Evolutionary conservation across 2,329 filamentous ascomycete species (phyloP).

Genomic region (Stemphylium lycopersici): DNA sequence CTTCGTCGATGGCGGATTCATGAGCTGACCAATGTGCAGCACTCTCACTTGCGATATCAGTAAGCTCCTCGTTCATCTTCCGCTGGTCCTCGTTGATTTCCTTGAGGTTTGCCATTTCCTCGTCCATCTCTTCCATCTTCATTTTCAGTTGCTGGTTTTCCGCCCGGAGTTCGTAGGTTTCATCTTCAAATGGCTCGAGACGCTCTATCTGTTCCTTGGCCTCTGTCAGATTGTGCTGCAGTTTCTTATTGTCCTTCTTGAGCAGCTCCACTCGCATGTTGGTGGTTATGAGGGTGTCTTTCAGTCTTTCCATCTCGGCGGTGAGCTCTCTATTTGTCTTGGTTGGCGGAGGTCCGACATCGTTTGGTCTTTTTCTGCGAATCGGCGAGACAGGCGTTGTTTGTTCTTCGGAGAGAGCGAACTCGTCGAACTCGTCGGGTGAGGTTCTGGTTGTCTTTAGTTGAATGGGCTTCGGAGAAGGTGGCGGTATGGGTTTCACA

Average conservation of each 20-base stretch:
- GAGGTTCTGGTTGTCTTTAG: conserved; percentile 13
- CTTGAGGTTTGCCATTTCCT: conserved; percentile 22
- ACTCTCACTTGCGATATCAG: conserved; percentile 36
- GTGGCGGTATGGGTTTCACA: conserved; percentile 6
- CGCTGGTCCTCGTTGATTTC: conserved; percentile 24
- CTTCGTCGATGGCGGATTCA: conserved; percentile 40
- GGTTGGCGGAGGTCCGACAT: conserved; percentile 29
- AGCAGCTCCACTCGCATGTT: conserved; percentile 42
- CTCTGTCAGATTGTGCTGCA: conserved; percentile 34
- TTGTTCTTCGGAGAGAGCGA: conserved; percentile 42
- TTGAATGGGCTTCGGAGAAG: conserved; percentile 8
- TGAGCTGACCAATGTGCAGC: conserved; percentile 33
- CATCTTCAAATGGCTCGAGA: conserved; percentile 34
- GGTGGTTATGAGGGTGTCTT: conserved; percentile 36
- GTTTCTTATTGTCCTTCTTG: conserved; percentile 38
- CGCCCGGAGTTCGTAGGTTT: conserved; percentile 33
- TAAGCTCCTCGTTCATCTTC: conserved; percentile 31
- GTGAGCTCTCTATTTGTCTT: conserved; percentile 40
- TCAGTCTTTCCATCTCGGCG: conserved; percentile 33
- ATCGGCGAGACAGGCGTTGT: conserved; percentile 36
- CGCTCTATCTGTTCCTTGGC: conserved; percentile 33
- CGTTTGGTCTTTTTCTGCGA: conserved; percentile 35
- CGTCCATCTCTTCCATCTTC: conserved; percentile 28
- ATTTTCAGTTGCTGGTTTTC: conserved; percentile 31
- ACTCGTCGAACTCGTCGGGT: conserved; percentile 28